Conservation (phyloP, 768 basidiomycete genomes). For the Pleurotus pulmonarius region DNA sequence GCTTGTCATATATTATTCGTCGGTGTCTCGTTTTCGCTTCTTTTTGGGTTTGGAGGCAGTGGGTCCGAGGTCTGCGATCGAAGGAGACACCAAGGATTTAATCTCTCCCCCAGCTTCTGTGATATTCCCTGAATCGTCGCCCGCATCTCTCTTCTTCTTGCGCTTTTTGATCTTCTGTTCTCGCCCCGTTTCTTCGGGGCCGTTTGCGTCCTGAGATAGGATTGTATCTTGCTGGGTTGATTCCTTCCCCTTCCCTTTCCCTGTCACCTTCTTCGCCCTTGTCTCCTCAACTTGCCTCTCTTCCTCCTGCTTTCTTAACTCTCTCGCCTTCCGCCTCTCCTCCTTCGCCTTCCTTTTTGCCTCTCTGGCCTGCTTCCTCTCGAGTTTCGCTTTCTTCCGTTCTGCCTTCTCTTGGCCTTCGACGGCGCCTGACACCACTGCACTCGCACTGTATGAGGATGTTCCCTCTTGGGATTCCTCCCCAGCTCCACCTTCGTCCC, state of each 20-base stretch:
- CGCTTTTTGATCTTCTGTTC: no score
- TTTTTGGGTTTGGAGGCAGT: no score
- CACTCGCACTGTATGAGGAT: no score
- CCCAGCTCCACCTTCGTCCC: not conserved
- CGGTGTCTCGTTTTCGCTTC: not conserved
- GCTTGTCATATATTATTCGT: not conserved
- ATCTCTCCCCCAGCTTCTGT: no score
- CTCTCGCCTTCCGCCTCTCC: slow-evolving; percentile 9
- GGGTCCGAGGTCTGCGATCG: no score
- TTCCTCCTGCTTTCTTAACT: not conserved
- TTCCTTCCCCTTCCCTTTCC: not conserved
- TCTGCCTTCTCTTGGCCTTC: not conserved
- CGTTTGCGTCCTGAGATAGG: no score
- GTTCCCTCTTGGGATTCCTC: no score
- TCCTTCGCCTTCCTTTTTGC: slow-evolving; percentile 2
- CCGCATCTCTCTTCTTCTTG: no score
- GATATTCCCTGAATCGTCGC: no score
- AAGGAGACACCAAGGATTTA: no score
- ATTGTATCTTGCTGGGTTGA: not conserved
- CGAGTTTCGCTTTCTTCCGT: not conserved
- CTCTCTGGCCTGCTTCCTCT: slow-evolving; percentile 4
- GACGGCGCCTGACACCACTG: no score
- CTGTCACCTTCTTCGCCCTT: slow-evolving; percentile 12
- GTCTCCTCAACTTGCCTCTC: not conserved
- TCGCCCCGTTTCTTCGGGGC: no score